These are phyloP conservation scores for Alternaria novae-zelandiae DNA, from an alignment of 2,329 filamentous ascomycete genomes.

Conservation along the genomic window DNA sequence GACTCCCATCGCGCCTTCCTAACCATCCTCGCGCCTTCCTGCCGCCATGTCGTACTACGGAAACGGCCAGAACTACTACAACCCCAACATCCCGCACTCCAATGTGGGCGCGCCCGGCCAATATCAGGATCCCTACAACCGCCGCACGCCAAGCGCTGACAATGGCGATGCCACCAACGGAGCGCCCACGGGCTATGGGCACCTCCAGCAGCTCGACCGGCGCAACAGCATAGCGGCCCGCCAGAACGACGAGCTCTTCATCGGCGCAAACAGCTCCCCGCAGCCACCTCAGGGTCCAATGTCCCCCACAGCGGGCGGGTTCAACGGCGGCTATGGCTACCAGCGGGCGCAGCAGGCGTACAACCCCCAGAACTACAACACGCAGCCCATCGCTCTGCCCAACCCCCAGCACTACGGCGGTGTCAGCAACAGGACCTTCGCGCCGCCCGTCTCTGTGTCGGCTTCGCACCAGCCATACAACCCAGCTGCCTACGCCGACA, in stretches of 20 bases:
- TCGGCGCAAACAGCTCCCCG: slow-evolving; percentile 50
- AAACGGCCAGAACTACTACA: slow-evolving; percentile 61
- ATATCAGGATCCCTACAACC: slow-evolving; percentile 49
- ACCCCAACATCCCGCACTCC: slow-evolving; percentile 50
- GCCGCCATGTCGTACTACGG: slow-evolving; percentile 63
- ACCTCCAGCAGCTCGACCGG: slow-evolving; percentile 38
- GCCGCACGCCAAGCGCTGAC: slow-evolving; percentile 74
- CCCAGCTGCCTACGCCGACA: slow-evolving; percentile 53
- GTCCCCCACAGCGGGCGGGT: slow-evolving; percentile 35
- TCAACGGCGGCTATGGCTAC: slow-evolving; percentile 53
- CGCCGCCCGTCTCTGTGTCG: slow-evolving; percentile 27
- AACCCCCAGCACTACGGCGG: slow-evolving; percentile 71
- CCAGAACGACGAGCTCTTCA: slow-evolving; percentile 68
- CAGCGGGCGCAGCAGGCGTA: slow-evolving; percentile 54
- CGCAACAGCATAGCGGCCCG: slow-evolving; percentile 46
- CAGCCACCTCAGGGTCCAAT: slow-evolving; percentile 34
- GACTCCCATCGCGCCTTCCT: slow-evolving; percentile 22
- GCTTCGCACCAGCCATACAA: slow-evolving; percentile 51
- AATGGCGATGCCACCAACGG: slow-evolving; percentile 72
- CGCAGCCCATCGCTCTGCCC: slow-evolving; percentile 45
- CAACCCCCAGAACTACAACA: slow-evolving; percentile 68
- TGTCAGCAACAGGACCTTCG: slow-evolving; percentile 44
- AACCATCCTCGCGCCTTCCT: slow-evolving; percentile 15
- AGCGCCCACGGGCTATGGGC: slow-evolving; percentile 46
- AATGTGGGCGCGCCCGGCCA: slow-evolving; percentile 46